A percentile compares a stretch with the other conserved stretches of the same genome.
Evolutionary conservation across 495 filamentous ascomycete genomes (phyloP).

Genomic region (Penicillium lividum): DNA sequence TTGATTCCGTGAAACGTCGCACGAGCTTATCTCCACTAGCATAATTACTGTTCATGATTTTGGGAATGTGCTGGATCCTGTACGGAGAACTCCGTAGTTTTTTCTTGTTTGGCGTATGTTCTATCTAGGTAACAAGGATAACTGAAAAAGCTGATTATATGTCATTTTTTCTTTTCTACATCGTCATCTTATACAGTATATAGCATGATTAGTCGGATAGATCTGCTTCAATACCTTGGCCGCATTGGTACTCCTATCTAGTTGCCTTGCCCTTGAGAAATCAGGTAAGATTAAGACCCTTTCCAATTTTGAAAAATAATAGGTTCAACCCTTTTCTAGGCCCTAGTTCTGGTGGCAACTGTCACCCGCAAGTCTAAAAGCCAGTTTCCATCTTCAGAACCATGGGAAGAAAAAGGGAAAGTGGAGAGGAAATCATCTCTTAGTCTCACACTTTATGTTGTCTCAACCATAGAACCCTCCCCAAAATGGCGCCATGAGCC

Average conservation of each 20-base stretch:
- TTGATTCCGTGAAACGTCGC: slow-evolving; percentile 43
- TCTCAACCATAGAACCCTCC: background rate
- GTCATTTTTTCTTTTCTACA: too few species aligned
- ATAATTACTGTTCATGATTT: slow-evolving; percentile 36
- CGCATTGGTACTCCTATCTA: too few species aligned
- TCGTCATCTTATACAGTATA: too few species aligned
- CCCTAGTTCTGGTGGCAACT: slow-evolving; percentile 20
- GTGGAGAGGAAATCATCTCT: background rate
- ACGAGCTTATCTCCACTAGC: slow-evolving; percentile 50
- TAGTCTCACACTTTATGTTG: slow-evolving; percentile 12
- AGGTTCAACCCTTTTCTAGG: background rate
- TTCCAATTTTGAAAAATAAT: background rate
- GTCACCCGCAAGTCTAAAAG: slow-evolving; percentile 31
- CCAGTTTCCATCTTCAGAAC: slow-evolving; percentile 14
- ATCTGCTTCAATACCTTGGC: too few species aligned
- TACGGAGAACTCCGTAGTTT: background rate
- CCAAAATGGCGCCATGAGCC: slow-evolving; percentile 17
- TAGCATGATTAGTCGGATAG: too few species aligned
- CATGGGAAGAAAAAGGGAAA: slow-evolving; percentile 18
- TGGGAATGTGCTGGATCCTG: slow-evolving; percentile 17
- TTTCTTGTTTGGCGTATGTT: background rate
- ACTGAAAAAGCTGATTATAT: too few species aligned
- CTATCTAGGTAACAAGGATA: too few species aligned
- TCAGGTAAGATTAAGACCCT: background rate
- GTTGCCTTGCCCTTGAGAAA: background rate